Evolutionary conservation across 345 rosid species (phyloP).

Genomic region (Physaria fendleri): DNA sequence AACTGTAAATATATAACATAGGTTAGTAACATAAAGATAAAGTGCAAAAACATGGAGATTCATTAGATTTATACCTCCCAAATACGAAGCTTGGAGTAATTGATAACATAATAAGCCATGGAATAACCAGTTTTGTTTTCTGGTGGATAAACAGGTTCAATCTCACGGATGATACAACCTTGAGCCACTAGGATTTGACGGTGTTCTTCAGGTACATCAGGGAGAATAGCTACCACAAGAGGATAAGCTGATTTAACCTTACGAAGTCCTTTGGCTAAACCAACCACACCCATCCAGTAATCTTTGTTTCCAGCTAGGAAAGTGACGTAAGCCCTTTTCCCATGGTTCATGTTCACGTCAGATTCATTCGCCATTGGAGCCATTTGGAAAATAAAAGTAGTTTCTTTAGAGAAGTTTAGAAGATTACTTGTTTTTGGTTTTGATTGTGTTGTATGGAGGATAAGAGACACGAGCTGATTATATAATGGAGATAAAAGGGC

Average conservation of each 20-base stretch:
- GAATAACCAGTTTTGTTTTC: constrained; percentile 46
- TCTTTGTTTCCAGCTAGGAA: constrained; percentile 63
- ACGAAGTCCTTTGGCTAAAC: constrained; percentile 57
- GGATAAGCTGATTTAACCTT: constrained; percentile 45
- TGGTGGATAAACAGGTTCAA: constrained; percentile 51
- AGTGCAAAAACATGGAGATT: neutral
- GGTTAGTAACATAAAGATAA: neutral
- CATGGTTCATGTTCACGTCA: neutral
- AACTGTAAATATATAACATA: constrained; percentile 26
- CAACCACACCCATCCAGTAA: constrained; percentile 62
- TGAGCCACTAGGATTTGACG: constrained; percentile 45
- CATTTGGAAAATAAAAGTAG: neutral
- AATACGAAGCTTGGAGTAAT: constrained; percentile 73
- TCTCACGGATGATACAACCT: constrained; percentile 55
- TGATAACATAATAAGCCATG: constrained; percentile 67
- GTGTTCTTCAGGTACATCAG: constrained; percentile 64
- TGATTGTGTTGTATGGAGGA: neutral
- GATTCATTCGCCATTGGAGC: neutral
- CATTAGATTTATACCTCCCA: constrained; percentile 48
- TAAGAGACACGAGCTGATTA: neutral
- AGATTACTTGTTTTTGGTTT: neutral
- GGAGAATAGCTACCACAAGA: constrained; percentile 55
- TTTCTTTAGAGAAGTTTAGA: neutral
- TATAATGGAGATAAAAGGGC: neutral
- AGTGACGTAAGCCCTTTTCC: constrained; percentile 39